These are phyloP conservation scores for Ophiocordyceps camponoti-leonardi DNA, from an alignment of 2,329 filamentous ascomycete genomes.

Conservation along the genomic window DNA sequence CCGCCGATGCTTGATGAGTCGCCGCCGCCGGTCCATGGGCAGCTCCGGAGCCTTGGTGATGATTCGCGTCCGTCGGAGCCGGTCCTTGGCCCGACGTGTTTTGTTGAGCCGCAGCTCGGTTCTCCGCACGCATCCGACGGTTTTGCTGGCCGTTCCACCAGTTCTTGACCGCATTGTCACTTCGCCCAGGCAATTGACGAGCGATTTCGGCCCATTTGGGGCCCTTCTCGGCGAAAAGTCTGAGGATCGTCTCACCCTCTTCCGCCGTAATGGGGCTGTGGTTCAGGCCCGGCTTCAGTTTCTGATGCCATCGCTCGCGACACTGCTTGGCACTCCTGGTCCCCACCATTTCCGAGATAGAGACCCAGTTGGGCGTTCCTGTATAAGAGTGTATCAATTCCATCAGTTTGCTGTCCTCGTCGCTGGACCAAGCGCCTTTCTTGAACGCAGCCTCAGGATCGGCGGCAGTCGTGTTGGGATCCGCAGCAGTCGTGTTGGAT, in stretches of 20 bases:
- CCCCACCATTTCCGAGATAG: conserved; percentile 58
- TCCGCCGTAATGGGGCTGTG: conserved; percentile 56
- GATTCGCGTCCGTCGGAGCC: neutral
- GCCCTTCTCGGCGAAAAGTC: conserved; percentile 59
- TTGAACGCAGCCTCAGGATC: neutral
- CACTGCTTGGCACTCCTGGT: conserved; percentile 86
- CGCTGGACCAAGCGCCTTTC: conserved; percentile 69
- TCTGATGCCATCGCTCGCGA: conserved; percentile 85
- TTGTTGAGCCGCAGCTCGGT: neutral
- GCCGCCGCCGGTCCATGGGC: no score
- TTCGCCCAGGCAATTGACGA: conserved; percentile 61
- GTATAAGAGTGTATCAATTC: conserved; percentile 52
- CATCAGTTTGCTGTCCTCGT: conserved; percentile 56
- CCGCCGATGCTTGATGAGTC: no score
- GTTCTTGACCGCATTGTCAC: conserved; percentile 93
- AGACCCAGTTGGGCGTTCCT: conserved; percentile 78
- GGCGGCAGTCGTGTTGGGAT: neutral
- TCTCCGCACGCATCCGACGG: conserved; percentile 38
- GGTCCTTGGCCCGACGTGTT: neutral
- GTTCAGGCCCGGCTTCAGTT: conserved; percentile 62
- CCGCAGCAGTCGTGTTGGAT: neutral
- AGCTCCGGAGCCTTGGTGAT: no score
- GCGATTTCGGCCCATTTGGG: conserved; percentile 92
- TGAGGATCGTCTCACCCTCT: conserved; percentile 58
- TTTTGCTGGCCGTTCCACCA: conserved; percentile 96